A percentile compares a stretch with the other conserved stretches of the same genome.
These are phyloP conservation scores for Rhizopus delemar DNA, from an alignment of 371 early-diverging fungal species.

Conservation along the genomic window DNA sequence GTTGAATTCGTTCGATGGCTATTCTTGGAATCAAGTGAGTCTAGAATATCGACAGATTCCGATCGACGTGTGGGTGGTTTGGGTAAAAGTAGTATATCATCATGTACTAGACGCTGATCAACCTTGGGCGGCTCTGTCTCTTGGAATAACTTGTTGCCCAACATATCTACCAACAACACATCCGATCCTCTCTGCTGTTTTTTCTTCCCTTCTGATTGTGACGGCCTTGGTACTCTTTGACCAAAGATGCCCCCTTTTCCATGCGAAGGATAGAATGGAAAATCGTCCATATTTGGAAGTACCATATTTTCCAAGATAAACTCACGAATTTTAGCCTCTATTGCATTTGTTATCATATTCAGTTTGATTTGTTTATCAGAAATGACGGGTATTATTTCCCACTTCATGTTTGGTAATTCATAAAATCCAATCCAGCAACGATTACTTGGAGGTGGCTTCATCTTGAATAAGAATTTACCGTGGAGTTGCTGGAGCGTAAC, in stretches of 20 bases:
- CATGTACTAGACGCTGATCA: background rate
- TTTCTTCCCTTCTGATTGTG: background rate
- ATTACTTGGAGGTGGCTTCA: conserved; percentile 82
- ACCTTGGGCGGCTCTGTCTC: conserved; percentile 3
- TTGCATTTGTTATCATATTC: conserved; percentile 74
- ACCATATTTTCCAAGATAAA: conserved; percentile 79
- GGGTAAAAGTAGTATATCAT: conserved; percentile 4
- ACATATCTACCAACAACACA: conserved; percentile 9
- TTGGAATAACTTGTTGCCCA: conserved; percentile 15
- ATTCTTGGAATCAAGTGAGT: background rate
- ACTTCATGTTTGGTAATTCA: conserved; percentile 72
- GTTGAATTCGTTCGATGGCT: background rate
- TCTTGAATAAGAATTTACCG: conserved; percentile 73
- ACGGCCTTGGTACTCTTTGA: conserved; percentile 26
- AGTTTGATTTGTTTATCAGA: conserved; percentile 78
- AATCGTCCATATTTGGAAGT: conserved; percentile 90
- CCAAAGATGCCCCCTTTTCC: conserved; percentile 70
- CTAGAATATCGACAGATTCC: conserved; percentile 15
- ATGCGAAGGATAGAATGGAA: conserved; percentile 68
- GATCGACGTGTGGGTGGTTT: conserved; percentile 23
- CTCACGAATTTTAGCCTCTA: conserved; percentile 81
- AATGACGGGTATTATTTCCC: conserved; percentile 42
- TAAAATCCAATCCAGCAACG: conserved; percentile 89
- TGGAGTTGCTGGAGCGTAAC: conserved; percentile 59
- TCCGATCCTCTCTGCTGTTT: background rate